Conservation (phyloP, 192 early-diverging fungal species). For the Backusella parvicylindrica region DNA sequence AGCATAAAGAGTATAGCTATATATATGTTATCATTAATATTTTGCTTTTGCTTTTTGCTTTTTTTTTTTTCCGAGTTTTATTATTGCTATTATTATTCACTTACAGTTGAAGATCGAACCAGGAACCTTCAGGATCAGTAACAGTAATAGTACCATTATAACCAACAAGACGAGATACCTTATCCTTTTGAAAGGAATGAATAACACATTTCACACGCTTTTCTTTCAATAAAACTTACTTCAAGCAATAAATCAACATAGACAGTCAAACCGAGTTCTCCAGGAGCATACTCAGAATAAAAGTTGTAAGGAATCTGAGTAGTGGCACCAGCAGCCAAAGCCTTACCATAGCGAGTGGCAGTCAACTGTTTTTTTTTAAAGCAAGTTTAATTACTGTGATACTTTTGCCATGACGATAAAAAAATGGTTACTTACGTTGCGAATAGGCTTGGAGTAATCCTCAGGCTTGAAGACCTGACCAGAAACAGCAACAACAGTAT, state of each 20-base stretch:
- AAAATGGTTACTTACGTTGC: conserved; percentile 31
- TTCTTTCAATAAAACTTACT: conserved; percentile 27
- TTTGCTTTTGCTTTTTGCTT: no score
- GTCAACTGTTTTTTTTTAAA: conserved; percentile 20
- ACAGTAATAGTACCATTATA: conserved; percentile 45
- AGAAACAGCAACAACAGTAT: conserved; percentile 29
- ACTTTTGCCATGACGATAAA: no score
- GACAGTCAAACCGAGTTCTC: conserved; percentile 41
- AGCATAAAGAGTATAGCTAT: conserved; percentile 48
- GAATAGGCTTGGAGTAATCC: conserved; percentile 29
- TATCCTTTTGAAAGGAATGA: conserved; percentile 19
- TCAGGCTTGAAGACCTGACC: conserved; percentile 29
- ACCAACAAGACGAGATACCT: conserved; percentile 36
- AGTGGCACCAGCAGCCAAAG: conserved; percentile 29
- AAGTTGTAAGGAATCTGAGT: conserved; percentile 43
- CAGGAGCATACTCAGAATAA: conserved; percentile 41
- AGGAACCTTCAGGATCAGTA: conserved; percentile 43
- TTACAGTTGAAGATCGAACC: conserved; percentile 58
- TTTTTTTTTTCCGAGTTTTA: no score
- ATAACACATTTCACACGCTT: neutral
- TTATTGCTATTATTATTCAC: conserved; percentile 13
- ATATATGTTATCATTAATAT: neutral
- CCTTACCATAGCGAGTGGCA: conserved; percentile 30
- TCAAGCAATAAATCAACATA: conserved; percentile 39
- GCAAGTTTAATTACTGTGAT: neutral